Evolutionary conservation across 768 basidiomycete genomes (phyloP), one percentile per base, ranked within the genome.

Genomic region (Boletus subparvulus): DNA sequence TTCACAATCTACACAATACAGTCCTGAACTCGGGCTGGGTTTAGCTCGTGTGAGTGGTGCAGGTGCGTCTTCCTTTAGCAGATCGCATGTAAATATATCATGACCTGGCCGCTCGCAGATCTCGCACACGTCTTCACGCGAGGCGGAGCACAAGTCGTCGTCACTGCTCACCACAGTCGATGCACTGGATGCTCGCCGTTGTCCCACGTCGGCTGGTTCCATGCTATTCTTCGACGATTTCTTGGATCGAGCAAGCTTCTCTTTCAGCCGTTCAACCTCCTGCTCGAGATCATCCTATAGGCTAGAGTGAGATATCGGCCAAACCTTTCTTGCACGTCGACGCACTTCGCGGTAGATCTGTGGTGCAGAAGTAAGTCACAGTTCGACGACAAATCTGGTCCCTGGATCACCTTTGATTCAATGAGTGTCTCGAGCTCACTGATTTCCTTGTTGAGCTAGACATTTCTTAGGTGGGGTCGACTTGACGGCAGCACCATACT

Each of bases 391-490:
- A 33, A 21, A 30, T 26, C 5, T 50, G 4, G 4, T 48, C 28
- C 26, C 43, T 14, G 16, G 53, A 72, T 54, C 58, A 92, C 92
- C 84, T 97, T 98, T 52, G 91, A 83, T 69, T 99, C 96, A n/a
- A 98, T 86, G 41, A 99, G 78, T 39, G 87, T 82, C 72, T 98
- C 96, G 19, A 98, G 80, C 69, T 98, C 94, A 52, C 87, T 84
- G 49, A 98, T 89, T 75, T 98, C 94, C 65, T 93, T 90, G 73
- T 92, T 88, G 57, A 94, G 81, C 92, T 95, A 61, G 41, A 59
- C 24, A 48, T 45, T 49, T 36, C 17, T 59, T 43, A 42, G 49
- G 55, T 46, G 43, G 26, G 44, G 12, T 32, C 26, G 30, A 26
- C 39, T 41, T 36, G 37, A 47, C 16, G 1, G 43, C 17, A 54